Base-by-base conservation (phyloP, 176 grass and related monocot genomes). In the barley (Hordeum vulgare) region DNA sequence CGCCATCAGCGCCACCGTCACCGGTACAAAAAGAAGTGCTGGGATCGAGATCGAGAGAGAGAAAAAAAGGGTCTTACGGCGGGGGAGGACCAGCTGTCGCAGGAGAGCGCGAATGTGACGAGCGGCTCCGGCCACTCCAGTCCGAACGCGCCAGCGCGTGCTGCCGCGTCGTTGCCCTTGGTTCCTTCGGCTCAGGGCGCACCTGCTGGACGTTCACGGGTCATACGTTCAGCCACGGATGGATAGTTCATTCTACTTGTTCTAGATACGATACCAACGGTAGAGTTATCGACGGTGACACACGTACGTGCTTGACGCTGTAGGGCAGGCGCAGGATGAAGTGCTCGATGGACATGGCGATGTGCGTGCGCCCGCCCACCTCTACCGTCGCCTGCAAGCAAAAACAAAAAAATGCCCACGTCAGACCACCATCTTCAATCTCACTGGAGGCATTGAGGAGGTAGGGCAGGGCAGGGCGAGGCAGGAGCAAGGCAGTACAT, bases 61-160 rank as follows among this genome's bases (percentile, higher is more conserved):
- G n/a, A n/a, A n/a, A n/a, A n/a, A n/a, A n/a, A n/a, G n/a, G n/a
- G n/a, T n/a, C n/a, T n/a, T n/a, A n/a, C n/a, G n/a, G n/a, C n/a
- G n/a, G n/a, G n/a, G n/a, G n/a, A n/a, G n/a, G n/a, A n/a, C n/a
- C n/a, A n/a, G n/a, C n/a, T n/a, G n/a, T n/a, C n/a, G n/a, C n/a
- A n/a, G n/a, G n/a, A n/a, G n/a, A n/a, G n/a, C n/a, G n/a, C n/a
- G n/a, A n/a, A n/a, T n/a, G n/a, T n/a, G n/a, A n/a, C n/a, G n/a
- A n/a, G n/a, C n/a, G n/a, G n/a, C n/a, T n/a, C n/a, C n/a, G 93
- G 91, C 96, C 93, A 98, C 81, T 98, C 96, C 82, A 98, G 82
- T 59, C 89, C 96, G 71, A 92, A 87, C 36, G 81, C 70, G 28
- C 83, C 86, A 66, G 64, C 64, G 17, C 89, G 66, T 68, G 71